A percentile compares a stretch with the other conserved stretches of the same genome.
phyloP scores from a whole-genome alignment of 352 stramenopile genomes.

The Phytophthora podocarpi region DNA sequence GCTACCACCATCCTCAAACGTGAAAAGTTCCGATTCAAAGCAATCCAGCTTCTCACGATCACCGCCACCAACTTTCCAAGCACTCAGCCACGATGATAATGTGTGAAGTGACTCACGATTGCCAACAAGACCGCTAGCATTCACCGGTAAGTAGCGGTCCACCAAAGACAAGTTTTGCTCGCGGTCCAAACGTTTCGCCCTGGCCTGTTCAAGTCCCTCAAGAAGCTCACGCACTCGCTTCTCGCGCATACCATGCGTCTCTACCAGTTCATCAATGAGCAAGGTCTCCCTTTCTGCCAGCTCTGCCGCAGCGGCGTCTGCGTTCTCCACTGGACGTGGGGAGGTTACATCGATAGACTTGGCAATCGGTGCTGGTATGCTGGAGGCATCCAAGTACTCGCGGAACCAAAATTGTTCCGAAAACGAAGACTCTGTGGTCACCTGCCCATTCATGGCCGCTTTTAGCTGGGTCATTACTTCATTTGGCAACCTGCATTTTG shows the following conservation, averaged over 20 bases:
- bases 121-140: conserved; percentile 63
- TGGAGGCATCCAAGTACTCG: conserved; percentile 36
- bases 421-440: conserved; percentile 49
- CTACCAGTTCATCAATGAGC: conserved; percentile 60
- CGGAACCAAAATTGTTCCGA: conserved; percentile 71
- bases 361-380: conserved; percentile 1
- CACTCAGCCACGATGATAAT: conserved; percentile 73
- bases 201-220: conserved; percentile 46
- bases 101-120: conserved; percentile 67
- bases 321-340: conserved; percentile 3
- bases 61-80: conserved; percentile 68
- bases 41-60: conserved; percentile 49
- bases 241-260: conserved; percentile 54
- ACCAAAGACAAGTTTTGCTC: conserved; percentile 66
- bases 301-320: conserved; percentile 12
- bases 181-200: conserved; percentile 49
- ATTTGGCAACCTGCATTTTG: conserved; percentile 6
- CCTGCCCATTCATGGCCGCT: conserved; percentile 41
- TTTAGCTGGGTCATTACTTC: conserved; percentile 27
- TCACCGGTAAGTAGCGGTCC: conserved; percentile 67
- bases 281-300: conserved; percentile 35
- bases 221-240: conserved; percentile 63
- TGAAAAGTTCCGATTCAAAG: conserved; percentile 70
- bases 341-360: conserved; percentile 31
- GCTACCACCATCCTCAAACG: conserved; percentile 64